Percentiles rank a stretch among this genome's conserved stretches.
Evolutionary conservation across 805 yeast species (phyloP).

Genomic region (Sungouiozyma intestinalis): DNA sequence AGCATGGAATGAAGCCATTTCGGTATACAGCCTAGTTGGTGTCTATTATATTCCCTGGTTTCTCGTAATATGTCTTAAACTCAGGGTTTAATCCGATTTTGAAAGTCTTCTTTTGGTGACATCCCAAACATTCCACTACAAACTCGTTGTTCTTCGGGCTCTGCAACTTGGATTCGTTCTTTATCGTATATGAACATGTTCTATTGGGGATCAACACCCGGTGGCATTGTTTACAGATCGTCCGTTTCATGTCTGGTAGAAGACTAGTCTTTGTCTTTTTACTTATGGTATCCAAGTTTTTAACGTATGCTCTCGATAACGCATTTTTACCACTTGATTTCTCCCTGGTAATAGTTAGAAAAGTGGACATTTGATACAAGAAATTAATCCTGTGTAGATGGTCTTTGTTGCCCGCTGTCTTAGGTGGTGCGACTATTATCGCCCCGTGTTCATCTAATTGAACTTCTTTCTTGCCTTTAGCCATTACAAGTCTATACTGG

Average conservation of each 20-base stretch:
- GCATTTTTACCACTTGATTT: slow-evolving; percentile 6
- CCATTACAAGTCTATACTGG: neutral
- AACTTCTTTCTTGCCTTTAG: slow-evolving; percentile 2
- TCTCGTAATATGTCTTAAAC: slow-evolving; percentile 27
- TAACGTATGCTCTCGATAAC: slow-evolving; percentile 46
- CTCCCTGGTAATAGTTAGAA: slow-evolving; percentile 22
- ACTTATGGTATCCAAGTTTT: slow-evolving; percentile 49
- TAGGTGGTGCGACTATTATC: slow-evolving; percentile 28
- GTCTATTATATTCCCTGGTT: slow-evolving; percentile 3
- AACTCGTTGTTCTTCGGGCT: slow-evolving; percentile 39
- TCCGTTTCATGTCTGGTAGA: slow-evolving; percentile 56
- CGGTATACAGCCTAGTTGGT: neutral
- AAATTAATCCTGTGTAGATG: slow-evolving; percentile 50
- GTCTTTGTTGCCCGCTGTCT: slow-evolving; percentile 40
- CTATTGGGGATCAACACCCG: slow-evolving; percentile 41
- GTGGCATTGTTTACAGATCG: slow-evolving; percentile 58
- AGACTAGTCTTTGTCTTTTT: slow-evolving; percentile 58
- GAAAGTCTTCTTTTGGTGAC: slow-evolving; percentile 44
- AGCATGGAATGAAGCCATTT: neutral
- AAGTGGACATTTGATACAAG: slow-evolving; percentile 44
- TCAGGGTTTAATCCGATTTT: slow-evolving; percentile 50
- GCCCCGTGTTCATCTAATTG: slow-evolving; percentile 13
- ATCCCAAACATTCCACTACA: slow-evolving; percentile 37
- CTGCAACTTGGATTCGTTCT: slow-evolving; percentile 8
- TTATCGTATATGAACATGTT: slow-evolving; percentile 31